Base-by-base conservation (phyloP, 148 eudicot genomes). In the Chenopodium album region DNA sequence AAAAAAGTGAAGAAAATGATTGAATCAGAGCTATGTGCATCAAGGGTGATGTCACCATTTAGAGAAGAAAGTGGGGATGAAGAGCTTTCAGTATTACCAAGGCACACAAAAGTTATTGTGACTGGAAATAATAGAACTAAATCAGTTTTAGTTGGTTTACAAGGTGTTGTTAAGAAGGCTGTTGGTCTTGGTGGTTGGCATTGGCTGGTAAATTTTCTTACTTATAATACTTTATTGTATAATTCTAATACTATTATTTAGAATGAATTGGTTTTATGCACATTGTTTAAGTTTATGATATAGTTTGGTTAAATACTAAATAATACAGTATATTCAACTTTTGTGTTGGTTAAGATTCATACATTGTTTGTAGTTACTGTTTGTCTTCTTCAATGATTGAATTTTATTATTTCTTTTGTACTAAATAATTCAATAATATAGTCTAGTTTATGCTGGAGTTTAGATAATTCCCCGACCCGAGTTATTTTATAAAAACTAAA, bases 131-230 rank as follows among this genome's bases (percentile, higher is more conserved):
- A 95, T 81, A 86, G 98, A 84, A 95, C 98, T 47, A 95, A 95
- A 86, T 93, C 98, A 34, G 98, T 95, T 34, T 90, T 95, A 88
- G 98, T 95, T 31, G 98, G 98, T 31, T 84, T 95, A 56, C 98
- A 95, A 91, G 98, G 98, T 32, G 97, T 95, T 74, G 98, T 95
- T 64, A 95, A 95, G 91, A 95, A 95, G 82, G 98, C 98, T 86
- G 98, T 93, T 82, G 98, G 98, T 77, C 98, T 95, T 90, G 98
- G 98, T 81, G 99, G 99, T 67, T 93, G 99, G 99, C 99, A 95
- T 89, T 95, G 99, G 99, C 98, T 95, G 98, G 99, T 95, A 93
- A 41, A 29, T 70, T 79, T 48, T 4, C 62, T 3, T 62, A 20
- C 73, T 60, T 84, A 41, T 11, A 47, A 44, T 77, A 78, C 44